Evolutionary conservation across 1,139 yeast species (phyloP).

Genomic region (Pichia sp.): DNA sequence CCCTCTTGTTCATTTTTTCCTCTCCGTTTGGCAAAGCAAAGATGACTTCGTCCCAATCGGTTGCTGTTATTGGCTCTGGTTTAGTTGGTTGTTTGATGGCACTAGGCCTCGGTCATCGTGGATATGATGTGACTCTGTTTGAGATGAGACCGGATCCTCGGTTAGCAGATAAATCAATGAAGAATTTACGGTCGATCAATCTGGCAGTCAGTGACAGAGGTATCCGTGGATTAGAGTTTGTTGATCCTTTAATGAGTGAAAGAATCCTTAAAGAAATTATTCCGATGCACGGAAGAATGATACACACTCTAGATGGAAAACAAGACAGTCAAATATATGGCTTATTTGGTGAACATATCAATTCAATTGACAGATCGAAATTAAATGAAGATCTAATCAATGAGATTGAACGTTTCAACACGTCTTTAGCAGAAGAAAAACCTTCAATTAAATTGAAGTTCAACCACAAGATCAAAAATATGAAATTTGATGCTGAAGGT

Average conservation of each 20-base stretch:
- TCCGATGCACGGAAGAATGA: slow-evolving; percentile 89
- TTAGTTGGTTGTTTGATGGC: slow-evolving; percentile 88
- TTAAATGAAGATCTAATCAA: slow-evolving; percentile 59
- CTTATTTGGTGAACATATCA: slow-evolving; percentile 74
- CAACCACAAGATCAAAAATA: slow-evolving; percentile 41
- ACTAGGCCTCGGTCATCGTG: slow-evolving; percentile 62
- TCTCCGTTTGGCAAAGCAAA: too few species aligned
- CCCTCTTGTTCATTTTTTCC: too few species aligned
- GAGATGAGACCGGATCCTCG: slow-evolving; percentile 48
- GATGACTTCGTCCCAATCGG: slow-evolving; percentile 15
- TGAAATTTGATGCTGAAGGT: slow-evolving; percentile 10
- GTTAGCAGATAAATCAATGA: slow-evolving; percentile 14
- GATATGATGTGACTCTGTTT: slow-evolving; percentile 63
- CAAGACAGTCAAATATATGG: slow-evolving; percentile 73
- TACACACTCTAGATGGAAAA: slow-evolving; percentile 60
- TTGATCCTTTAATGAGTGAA: slow-evolving; percentile 51
- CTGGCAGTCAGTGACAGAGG: slow-evolving; percentile 85
- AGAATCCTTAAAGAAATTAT: slow-evolving; percentile 53
- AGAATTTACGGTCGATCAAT: slow-evolving; percentile 62
- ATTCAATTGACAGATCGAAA: slow-evolving; percentile 72
- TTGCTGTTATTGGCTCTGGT: slow-evolving; percentile 75
- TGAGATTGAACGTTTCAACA: slow-evolving; percentile 40
- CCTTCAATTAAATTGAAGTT: slow-evolving; percentile 40
- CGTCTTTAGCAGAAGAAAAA: slow-evolving; percentile 22
- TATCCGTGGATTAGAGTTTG: slow-evolving; percentile 53